Conservation (phyloP, 495 filamentous ascomycete genomes). For the Tricharina praecox region DNA sequence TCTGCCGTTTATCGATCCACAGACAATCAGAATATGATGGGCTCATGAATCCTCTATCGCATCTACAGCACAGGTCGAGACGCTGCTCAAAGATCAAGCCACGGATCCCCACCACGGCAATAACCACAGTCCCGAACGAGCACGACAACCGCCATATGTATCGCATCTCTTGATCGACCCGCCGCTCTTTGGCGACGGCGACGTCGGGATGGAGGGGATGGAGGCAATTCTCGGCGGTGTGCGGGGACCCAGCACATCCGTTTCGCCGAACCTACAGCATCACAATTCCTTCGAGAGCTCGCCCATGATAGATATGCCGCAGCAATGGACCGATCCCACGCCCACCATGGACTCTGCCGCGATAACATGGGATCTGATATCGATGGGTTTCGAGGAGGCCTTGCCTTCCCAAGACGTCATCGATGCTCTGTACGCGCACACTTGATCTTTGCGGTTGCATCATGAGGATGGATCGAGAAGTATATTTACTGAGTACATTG, state of each 20-base stretch:
- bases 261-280: constrained; percentile 1
- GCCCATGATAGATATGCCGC: constrained; percentile 19
- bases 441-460: background rate
- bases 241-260: background rate
- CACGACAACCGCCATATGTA: background rate
- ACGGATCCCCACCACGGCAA: too few relatives aligned
- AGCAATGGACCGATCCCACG: constrained; percentile 19
- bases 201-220: constrained; percentile 2
- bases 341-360: constrained; percentile 10
- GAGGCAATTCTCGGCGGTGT: background rate
- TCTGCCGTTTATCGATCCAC: too few relatives aligned
- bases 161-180: constrained; percentile 7
- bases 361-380: constrained; percentile 80
- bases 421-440: constrained; percentile 59
- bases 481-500: background rate
- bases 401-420: constrained; percentile 74
- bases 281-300: constrained; percentile 17
- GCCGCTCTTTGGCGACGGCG: constrained; percentile 7
- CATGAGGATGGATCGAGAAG: background rate
- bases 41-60: constrained; percentile 5
- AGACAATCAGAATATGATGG: too few relatives aligned
- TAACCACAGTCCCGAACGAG: constrained; percentile 1
- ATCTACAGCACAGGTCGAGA: constrained; percentile 76
- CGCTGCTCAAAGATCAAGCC: constrained; percentile 58
- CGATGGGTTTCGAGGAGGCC: constrained; percentile 80